Evolutionary conservation across 2,329 filamentous ascomycete genomes (phyloP).

Genomic region (Rhexocercosporidium sp.): DNA sequence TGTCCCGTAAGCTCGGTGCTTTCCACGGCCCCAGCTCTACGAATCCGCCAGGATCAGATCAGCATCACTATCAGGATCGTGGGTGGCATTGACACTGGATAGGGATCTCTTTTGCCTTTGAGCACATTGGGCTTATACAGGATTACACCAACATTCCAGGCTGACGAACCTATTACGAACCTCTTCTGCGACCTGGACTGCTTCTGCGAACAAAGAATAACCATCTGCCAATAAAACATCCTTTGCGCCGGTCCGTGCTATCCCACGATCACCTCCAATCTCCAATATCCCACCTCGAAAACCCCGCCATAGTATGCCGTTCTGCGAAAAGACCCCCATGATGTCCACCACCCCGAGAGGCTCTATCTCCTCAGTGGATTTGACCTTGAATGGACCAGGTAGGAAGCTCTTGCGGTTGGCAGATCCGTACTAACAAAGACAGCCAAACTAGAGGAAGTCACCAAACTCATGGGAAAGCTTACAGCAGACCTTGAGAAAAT

Average conservation of each 20-base stretch:
- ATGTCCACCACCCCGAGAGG: slow-evolving; percentile 29
- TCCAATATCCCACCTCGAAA: not conserved
- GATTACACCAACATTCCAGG: not conserved
- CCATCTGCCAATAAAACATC: not conserved
- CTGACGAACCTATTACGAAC: not conserved
- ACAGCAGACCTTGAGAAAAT: slow-evolving; percentile 64
- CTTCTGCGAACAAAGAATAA: not conserved
- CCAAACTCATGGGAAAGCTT: slow-evolving; percentile 65
- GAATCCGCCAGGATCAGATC: not conserved
- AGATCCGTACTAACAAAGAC: slow-evolving; percentile 24
- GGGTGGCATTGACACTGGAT: not conserved
- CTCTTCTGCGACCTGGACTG: not conserved
- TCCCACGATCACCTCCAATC: not conserved
- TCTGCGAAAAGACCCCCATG: slow-evolving; percentile 14
- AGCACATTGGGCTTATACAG: not conserved
- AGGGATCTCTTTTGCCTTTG: not conserved
- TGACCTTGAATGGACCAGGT: slow-evolving; percentile 36
- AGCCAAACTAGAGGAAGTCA: slow-evolving; percentile 75
- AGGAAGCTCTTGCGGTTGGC: slow-evolving; percentile 4
- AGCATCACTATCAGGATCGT: slow-evolving; percentile 6
- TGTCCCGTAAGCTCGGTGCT: slow-evolving; percentile 20
- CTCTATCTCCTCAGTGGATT: slow-evolving; percentile 30
- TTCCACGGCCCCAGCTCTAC: slow-evolving; percentile 13
- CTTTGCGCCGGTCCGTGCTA: not conserved
- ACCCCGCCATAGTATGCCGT: not conserved